Evolutionary conservation across 2,329 filamentous ascomycete species (phyloP), one percentile per base, ranked within the genome.

Genomic region (Pyrenophora seminiperda): DNA sequence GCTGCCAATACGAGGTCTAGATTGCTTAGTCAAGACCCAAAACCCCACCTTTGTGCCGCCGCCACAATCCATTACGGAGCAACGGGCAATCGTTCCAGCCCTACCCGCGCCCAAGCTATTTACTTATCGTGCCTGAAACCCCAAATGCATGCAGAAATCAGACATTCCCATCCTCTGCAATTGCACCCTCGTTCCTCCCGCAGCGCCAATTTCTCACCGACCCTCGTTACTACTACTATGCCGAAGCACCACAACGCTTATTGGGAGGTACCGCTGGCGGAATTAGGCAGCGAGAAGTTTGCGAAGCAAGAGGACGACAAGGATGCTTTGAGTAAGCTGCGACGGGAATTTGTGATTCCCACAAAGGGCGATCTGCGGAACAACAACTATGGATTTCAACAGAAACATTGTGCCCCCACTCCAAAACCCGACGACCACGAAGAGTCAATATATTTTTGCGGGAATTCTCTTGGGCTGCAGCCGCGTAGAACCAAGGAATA

Each of bases 401-500:
- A 43, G 30, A 50, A 43, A 13, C 18, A 47, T 27, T 24, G 47
- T 19, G 30, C 32, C n/a, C 27, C 43, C 27, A 30, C 22, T 10
- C 13, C 58, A 15, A 63, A 64, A 11, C 61, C 77, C n/a, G 43
- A 63, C 20, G 53, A 60, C 18, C 34, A 50, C 29, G 75, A 78
- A 20, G 75, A 76, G 39, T 82, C 81, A 51, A 86, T 90, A 51
- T 97, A 96, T 73, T 85, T 97, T 56, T 93, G 91, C 59, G 92
- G 92, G 48, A 96, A 96, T 76, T 96, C 91, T 0, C 81, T 96
- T 1, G 91, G 91, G 30, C 82, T 93, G 3, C 91, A 96, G 71
- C 91, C 92, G 36, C 84, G 82, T 54, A 81, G 82, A 11, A 85
- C 87, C 0, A 78, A 82, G 14, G 76, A 80, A 13, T 86, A 90